Evolutionary conservation across 1,284 basidiomycete species (phyloP).

Genomic region (Bjerkandera adusta): DNA sequence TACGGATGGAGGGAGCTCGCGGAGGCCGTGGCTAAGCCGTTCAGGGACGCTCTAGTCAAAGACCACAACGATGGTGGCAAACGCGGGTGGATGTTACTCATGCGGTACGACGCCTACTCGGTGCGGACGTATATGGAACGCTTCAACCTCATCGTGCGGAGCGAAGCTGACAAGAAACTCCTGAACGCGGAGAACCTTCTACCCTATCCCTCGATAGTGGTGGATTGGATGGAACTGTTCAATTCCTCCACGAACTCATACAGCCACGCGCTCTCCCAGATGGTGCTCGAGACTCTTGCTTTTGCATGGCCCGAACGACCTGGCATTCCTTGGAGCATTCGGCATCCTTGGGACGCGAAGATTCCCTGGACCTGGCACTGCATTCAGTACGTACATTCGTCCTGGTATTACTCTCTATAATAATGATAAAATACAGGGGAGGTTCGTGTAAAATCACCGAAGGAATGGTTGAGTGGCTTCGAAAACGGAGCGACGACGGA

Average conservation of each 20-base stretch:
- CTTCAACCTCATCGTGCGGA: neutral
- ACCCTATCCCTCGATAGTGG: slow-evolving; percentile 5
- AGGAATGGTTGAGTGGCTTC: neutral
- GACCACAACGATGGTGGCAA: neutral
- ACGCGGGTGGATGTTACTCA: slow-evolving; percentile 1
- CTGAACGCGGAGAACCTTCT: too few species aligned
- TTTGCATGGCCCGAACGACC: too few species aligned
- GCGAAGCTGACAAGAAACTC: neutral
- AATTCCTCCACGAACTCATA: slow-evolving; percentile 14
- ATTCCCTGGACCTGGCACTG: too few species aligned
- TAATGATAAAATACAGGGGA: neutral
- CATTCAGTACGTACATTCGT: slow-evolving; percentile 8
- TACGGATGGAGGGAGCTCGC: neutral
- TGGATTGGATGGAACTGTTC: slow-evolving; percentile 25
- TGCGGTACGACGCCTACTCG: slow-evolving; percentile 17
- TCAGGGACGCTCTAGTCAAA: neutral
- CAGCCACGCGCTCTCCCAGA: slow-evolving; percentile 20
- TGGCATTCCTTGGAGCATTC: too few species aligned
- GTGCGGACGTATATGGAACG: slow-evolving; percentile 15
- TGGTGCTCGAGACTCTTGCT: slow-evolving; percentile 7
- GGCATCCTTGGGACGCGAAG: too few species aligned
- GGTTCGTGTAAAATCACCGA: neutral
- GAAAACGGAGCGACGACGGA: neutral
- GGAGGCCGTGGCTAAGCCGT: slow-evolving; percentile 4
- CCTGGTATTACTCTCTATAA: neutral